Base-by-base conservation (phyloP, 2,329 filamentous ascomycete species). In the Phyllosticta paracitricarpa region DNA sequence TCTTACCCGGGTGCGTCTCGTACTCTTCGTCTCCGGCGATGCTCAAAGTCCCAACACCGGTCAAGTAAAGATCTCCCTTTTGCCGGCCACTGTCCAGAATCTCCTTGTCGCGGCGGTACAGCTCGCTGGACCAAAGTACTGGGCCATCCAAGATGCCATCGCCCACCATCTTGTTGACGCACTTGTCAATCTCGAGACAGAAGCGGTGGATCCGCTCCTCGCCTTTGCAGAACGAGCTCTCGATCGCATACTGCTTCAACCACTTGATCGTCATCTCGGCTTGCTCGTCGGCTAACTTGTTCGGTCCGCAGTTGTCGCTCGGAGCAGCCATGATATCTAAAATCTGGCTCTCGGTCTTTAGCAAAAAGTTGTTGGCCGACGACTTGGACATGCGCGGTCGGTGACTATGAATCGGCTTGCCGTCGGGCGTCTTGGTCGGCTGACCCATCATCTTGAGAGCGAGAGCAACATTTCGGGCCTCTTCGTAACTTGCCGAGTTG, bases 251-350 rank as follows among this genome's bases (percentile, higher is more conserved):
- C 66, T 89, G 85, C 56, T 88, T 85, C 59, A 97, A 79, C 91
- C 93, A 99, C 61, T 85, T 84, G 22, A 83, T 78, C 0, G 91
- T 96, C 66, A 91, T 86, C 58, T 95, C 90, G 0, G 92, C 87
- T 72, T 97, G 94, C 61, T 96, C 91, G 70, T 97, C 93, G n/a
- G 90, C 92, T 12, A 99, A 81, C 73, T 99, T 99, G 73, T 95
- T 96, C 0, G 91, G 90, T 0, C 94, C 93, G 12, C 92, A 93
- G 67, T 96, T 89, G 59, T 89, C 89, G 61, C 88, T 86, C 0
- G 84, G 80, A 4, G 91, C 91, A 30, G 92, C 91, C 70, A 97
- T 82, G 12, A 96, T 82, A 64, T 96, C 91, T 72, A 97, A 84
- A 54, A 94, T 84, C 70, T 96, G 91, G 6, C 88, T 86, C 73